Evolutionary conservation across 2,329 filamentous ascomycete species (phyloP).

Genomic region (Cladosporium sp.): DNA sequence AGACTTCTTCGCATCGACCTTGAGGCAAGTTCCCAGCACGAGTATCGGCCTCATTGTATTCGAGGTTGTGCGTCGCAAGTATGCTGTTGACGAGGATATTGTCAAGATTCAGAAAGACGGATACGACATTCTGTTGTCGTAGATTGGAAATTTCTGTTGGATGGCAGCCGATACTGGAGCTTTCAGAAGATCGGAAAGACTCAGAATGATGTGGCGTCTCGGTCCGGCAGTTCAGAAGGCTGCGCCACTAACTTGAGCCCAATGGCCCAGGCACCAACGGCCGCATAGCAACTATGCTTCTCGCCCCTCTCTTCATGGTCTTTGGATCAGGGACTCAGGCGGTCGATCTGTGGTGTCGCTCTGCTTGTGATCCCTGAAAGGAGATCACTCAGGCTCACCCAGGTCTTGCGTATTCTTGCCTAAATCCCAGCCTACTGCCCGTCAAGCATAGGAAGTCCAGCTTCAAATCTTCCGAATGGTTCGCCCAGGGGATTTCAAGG

Average conservation of each 20-base stretch:
- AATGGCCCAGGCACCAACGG: not conserved
- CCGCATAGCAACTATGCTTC: not conserved
- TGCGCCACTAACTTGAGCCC: not conserved
- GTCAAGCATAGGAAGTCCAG: not conserved
- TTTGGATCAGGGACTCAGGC: not conserved
- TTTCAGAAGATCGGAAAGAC: not conserved
- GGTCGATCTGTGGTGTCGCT: not conserved
- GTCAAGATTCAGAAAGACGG: constrained; percentile 67
- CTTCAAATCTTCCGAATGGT: not conserved
- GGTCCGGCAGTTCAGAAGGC: not conserved
- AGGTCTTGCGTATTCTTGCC: not conserved
- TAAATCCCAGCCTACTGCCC: not conserved
- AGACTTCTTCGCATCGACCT: constrained; percentile 70
- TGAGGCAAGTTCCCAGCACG: constrained; percentile 74
- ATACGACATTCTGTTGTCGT: constrained; percentile 67
- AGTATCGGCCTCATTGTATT: constrained; percentile 77
- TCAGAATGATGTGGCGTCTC: not conserved
- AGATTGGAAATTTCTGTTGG: not conserved
- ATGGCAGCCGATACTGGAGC: not conserved
- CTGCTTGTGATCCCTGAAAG: not conserved
- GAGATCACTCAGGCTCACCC: not conserved
- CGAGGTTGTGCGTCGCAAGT: constrained; percentile 72
- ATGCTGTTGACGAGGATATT: constrained; percentile 62
- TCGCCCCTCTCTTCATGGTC: not conserved
- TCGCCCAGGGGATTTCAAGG: not conserved